Evolutionary conservation across 2,329 filamentous ascomycete genomes (phyloP).

Genomic region (Graphilbum ipis-grandicollis): DNA sequence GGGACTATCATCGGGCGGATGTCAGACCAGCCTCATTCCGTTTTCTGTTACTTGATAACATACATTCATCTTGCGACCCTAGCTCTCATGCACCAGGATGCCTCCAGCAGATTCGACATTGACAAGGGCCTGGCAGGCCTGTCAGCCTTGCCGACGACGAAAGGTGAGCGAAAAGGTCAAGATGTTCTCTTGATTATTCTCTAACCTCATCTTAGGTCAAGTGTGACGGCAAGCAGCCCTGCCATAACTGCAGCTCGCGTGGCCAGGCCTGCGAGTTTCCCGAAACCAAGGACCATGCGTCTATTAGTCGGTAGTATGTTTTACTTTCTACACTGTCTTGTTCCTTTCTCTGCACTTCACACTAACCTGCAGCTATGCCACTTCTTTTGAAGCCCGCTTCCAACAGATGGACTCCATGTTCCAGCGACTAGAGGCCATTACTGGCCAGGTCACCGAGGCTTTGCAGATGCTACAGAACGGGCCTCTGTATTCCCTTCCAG

Average conservation of each 20-base stretch:
- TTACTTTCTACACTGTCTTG: background rate
- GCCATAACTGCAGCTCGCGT: slow-evolving; percentile 11
- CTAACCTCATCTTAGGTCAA: slow-evolving; percentile 9
- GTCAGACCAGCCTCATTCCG: too few relatives aligned
- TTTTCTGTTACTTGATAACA: too few relatives aligned
- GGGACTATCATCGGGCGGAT: too few relatives aligned
- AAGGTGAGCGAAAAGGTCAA: slow-evolving; percentile 7
- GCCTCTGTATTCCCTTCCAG: background rate
- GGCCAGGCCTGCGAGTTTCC: slow-evolving; percentile 10
- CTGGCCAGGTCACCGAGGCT: background rate
- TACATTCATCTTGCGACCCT: too few relatives aligned
- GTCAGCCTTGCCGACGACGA: slow-evolving; percentile 9
- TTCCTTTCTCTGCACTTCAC: background rate
- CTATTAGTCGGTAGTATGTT: slow-evolving; percentile 9
- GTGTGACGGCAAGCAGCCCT: slow-evolving; percentile 12
- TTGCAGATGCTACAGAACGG: background rate
- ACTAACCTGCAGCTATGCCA: slow-evolving; percentile 6
- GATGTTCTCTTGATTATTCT: background rate
- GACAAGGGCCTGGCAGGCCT: slow-evolving; percentile 8
- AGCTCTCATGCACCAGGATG: too few relatives aligned
- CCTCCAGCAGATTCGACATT: background rate
- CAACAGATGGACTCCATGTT: slow-evolving; percentile 12
- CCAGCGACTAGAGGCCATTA: slow-evolving; percentile 10
- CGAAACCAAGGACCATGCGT: slow-evolving; percentile 11
- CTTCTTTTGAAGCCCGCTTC: slow-evolving; percentile 11